Conservation (phyloP, 1,139 yeast species). For the Waltiozyma sp. region DNA sequence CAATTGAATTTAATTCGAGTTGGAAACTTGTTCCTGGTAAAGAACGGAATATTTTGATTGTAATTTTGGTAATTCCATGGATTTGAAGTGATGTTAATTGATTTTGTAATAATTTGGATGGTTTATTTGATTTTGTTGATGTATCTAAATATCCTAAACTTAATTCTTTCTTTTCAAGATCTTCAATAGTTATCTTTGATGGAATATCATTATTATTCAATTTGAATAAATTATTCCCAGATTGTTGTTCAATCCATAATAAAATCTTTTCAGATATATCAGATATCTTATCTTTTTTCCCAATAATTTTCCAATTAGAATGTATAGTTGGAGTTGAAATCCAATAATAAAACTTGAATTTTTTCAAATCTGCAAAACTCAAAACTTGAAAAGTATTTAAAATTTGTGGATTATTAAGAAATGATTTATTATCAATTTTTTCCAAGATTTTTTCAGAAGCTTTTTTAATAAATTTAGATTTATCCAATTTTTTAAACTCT, state of each 20-base stretch:
- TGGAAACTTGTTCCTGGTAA: slow-evolving; percentile 19
- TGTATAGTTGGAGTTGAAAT: slow-evolving; percentile 62
- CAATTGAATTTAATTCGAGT: slow-evolving; percentile 9
- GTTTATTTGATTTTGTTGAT: slow-evolving; percentile 32
- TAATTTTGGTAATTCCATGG: slow-evolving; percentile 27
- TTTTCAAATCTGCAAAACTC: slow-evolving; percentile 79
- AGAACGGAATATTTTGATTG: slow-evolving; percentile 28
- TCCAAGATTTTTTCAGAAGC: slow-evolving; percentile 29
- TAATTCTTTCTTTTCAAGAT: slow-evolving; percentile 1
- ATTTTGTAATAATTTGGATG: slow-evolving; percentile 60
- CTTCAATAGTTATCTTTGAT: slow-evolving; percentile 6
- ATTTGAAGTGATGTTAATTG: slow-evolving; percentile 42
- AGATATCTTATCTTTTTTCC: background rate
- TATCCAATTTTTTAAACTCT: slow-evolving; percentile 62
- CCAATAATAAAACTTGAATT: slow-evolving; percentile 85
- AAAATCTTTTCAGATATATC: slow-evolving; percentile 9
- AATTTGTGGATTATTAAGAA: slow-evolving; percentile 27
- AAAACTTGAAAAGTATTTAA: slow-evolving; percentile 46
- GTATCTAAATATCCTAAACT: slow-evolving; percentile 55
- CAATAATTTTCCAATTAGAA: slow-evolving; percentile 30
- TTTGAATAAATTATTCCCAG: slow-evolving; percentile 16
- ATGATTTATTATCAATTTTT: slow-evolving; percentile 23
- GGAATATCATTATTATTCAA: slow-evolving; percentile 11
- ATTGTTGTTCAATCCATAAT: slow-evolving; percentile 7
- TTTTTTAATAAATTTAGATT: slow-evolving; percentile 39